Evolutionary conservation across 1,284 basidiomycete species (phyloP).

Genomic region (Cryptococcus sp.): DNA sequence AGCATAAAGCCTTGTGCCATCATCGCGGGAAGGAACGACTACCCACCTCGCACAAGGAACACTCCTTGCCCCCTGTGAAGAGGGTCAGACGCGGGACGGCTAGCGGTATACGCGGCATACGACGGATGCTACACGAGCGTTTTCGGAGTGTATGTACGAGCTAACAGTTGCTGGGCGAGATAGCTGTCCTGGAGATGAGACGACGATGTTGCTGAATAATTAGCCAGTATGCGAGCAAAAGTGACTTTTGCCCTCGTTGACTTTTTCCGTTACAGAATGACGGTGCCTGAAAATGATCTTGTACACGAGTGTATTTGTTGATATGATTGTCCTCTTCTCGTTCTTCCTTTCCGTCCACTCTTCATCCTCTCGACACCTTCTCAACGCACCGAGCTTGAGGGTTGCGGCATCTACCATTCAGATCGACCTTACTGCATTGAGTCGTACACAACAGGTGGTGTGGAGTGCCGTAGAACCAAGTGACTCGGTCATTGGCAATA

Average conservation of each 20-base stretch:
- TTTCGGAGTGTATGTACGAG: neutral
- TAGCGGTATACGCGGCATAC: slow-evolving; percentile 40
- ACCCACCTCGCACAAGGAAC: slow-evolving; percentile 51
- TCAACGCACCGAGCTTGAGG: neutral
- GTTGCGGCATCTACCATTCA: neutral
- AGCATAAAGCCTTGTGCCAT: no score
- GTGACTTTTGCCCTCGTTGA: no score
- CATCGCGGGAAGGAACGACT: no score
- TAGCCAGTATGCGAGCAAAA: no score
- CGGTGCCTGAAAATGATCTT: no score
- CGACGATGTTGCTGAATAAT: no score
- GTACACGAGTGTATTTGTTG: neutral
- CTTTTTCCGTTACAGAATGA: no score
- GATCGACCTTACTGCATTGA: no score
- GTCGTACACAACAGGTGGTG: neutral
- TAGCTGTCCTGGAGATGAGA: neutral
- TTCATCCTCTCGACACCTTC: neutral
- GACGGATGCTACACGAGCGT: neutral
- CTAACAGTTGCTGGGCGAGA: neutral
- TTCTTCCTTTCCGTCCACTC: no score
- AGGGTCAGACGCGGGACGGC: slow-evolving; percentile 46
- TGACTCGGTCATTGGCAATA: no score
- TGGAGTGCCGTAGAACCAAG: no score
- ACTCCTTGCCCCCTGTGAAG: slow-evolving; percentile 52
- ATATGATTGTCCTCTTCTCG: no score